A percentile compares a stretch with the other conserved stretches of the same genome.
Conservation (phyloP, 805 yeast genomes). For the Cyberlindnera misumaiensis region DNA sequence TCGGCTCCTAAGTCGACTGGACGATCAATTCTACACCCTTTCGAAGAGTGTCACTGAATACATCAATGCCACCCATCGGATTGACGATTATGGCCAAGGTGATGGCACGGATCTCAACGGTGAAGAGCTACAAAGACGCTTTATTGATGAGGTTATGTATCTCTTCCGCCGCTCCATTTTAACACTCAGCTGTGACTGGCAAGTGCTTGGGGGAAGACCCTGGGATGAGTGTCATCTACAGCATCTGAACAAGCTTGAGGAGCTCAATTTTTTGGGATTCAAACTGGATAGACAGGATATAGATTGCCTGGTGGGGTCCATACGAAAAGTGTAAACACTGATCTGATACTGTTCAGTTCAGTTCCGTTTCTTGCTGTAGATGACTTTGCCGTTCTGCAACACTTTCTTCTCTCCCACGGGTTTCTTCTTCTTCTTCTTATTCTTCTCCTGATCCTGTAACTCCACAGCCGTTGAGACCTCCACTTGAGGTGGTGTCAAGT, state of each 20-base stretch:
- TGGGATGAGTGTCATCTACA: too few relatives aligned
- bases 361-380: conserved; percentile 25
- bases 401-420: conserved; percentile 38
- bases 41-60: conserved; percentile 14
- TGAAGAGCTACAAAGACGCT: not conserved
- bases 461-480: conserved; percentile 1
- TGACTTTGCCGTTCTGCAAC: conserved; percentile 57
- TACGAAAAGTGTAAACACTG: too few relatives aligned
- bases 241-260: not conserved
- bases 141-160: not conserved
- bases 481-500: conserved; percentile 3
- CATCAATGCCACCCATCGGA: conserved; percentile 12
- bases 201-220: too few relatives aligned
- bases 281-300: not conserved
- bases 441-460: conserved; percentile 7
- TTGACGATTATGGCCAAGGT: conserved; percentile 16
- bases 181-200: too few relatives aligned
- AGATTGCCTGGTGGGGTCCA: not conserved
- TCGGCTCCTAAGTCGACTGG: too few relatives aligned
- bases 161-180: too few relatives aligned
- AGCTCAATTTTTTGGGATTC: conserved; percentile 1
- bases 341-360: not conserved
- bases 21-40: not conserved
- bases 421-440: conserved; percentile 28
- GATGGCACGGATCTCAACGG: not conserved